Evolutionary conservation across 495 filamentous ascomycete species (phyloP).

Genomic region (Penicillium antarcticum): DNA sequence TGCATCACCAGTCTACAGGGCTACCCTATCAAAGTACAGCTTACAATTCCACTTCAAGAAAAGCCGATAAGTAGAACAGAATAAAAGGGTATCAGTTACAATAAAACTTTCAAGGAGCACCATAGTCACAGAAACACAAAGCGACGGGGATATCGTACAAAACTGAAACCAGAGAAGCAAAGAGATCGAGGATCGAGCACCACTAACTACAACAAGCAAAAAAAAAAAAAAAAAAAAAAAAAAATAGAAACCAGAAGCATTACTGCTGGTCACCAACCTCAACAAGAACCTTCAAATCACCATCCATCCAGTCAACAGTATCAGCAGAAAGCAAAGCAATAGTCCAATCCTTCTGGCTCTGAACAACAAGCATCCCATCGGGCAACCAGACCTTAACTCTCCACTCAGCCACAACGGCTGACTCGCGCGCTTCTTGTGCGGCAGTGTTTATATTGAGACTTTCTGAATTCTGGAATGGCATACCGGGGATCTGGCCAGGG

Average conservation of each 20-base stretch:
- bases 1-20: too few relatives aligned
- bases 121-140: neutral
- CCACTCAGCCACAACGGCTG: constrained; percentile 22
- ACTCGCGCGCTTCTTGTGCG: constrained; percentile 16
- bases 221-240: neutral
- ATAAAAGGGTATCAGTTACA: too few relatives aligned
- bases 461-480: constrained; percentile 10
- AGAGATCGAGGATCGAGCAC: neutral
- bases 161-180: neutral
- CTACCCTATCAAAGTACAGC: too few relatives aligned
- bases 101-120: neutral
- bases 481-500: constrained; percentile 29
- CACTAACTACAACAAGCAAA: neutral
- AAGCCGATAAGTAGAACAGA: too few relatives aligned
- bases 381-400: constrained; percentile 40
- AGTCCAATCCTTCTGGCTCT: constrained; percentile 44
- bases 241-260: too few relatives aligned
- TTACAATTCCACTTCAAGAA: too few relatives aligned
- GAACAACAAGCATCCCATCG: constrained; percentile 34
- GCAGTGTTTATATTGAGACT: constrained; percentile 1
- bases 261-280: constrained; percentile 24
- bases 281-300: constrained; percentile 44
- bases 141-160: constrained; percentile 5
- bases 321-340: constrained; percentile 39
- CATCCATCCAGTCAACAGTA: constrained; percentile 53